These are phyloP conservation scores for Wickerhamomyces chambardii DNA, from an alignment of 805 yeast species.

Conservation along the genomic window DNA sequence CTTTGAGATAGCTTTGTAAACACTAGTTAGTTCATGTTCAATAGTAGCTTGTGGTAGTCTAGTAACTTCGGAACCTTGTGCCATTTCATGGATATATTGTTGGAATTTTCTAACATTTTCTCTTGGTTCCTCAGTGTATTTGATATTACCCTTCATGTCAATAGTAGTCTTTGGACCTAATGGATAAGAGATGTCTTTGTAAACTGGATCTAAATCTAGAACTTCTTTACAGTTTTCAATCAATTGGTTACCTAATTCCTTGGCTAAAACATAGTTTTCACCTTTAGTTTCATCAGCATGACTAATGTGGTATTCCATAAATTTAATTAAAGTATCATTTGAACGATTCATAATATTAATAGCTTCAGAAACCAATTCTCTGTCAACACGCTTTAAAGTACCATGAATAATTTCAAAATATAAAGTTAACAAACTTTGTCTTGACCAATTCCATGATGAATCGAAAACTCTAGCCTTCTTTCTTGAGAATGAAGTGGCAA, in stretches of 20 bases:
- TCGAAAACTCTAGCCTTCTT: conserved; percentile 94
- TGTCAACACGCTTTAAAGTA: conserved; percentile 78
- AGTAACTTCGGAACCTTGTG: conserved; percentile 85
- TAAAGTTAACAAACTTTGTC: conserved; percentile 92
- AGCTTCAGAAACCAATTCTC: conserved; percentile 95
- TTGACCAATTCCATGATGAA: conserved; percentile 99
- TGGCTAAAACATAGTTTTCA: conserved; percentile 87
- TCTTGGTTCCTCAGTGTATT: conserved; percentile 78
- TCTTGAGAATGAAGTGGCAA: conserved; percentile 82
- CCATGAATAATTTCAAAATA: conserved; percentile 96
- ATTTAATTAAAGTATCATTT: conserved; percentile 84
- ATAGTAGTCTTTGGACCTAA: conserved; percentile 91
- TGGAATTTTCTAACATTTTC: conserved; percentile 90
- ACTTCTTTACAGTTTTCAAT: conserved; percentile 94
- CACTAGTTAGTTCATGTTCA: conserved; percentile 76
- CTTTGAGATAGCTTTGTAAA: conserved; percentile 72
- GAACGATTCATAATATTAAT: conserved; percentile 97
- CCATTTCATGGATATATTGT: conserved; percentile 94
- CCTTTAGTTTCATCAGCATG: conserved; percentile 72
- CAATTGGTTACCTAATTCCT: conserved; percentile 83
- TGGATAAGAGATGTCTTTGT: conserved; percentile 90
- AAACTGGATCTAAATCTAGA: conserved; percentile 73
- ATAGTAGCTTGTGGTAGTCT: conserved; percentile 62
- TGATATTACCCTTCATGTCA: conserved; percentile 81
- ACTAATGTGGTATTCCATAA: conserved; percentile 79